These are phyloP conservation scores for Leishmania guyanensis DNA, from an alignment of 208 protist species.

Conservation along the genomic window DNA sequence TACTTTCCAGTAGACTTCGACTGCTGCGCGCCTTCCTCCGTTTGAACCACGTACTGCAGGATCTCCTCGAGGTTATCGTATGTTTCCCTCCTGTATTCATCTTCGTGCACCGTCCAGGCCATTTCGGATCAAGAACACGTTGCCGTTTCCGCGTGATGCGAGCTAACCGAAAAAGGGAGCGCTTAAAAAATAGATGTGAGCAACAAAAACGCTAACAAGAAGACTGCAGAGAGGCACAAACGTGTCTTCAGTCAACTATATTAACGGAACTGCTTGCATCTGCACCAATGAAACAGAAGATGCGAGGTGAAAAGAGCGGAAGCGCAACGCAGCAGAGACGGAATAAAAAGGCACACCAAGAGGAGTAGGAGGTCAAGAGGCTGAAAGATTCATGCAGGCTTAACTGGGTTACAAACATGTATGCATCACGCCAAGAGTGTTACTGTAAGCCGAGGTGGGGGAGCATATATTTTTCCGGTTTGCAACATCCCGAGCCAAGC, in stretches of 20 bases:
- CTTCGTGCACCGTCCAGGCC: conserved; percentile 89
- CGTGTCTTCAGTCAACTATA: background rate
- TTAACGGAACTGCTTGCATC: background rate
- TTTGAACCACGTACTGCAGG: conserved; percentile 41
- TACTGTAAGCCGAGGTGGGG: background rate
- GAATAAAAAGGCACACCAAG: conserved; percentile 10
- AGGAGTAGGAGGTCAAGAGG: background rate
- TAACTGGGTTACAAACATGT: background rate
- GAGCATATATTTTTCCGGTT: background rate
- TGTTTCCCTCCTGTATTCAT: conserved; percentile 70
- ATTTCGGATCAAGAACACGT: background rate
- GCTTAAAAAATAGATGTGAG: background rate
- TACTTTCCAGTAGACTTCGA: conserved; percentile 57
- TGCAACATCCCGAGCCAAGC: background rate
- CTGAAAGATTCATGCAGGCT: background rate
- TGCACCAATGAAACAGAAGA: background rate
- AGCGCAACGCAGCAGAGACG: background rate
- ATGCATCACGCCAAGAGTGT: background rate
- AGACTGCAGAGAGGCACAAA: conserved; percentile 2
- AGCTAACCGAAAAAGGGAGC: background rate
- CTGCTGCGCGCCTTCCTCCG: conserved; percentile 30
- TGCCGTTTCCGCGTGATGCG: background rate
- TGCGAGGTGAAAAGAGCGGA: background rate
- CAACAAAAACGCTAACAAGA: conserved; percentile 5
- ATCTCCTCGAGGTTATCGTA: conserved; percentile 53